Evolutionary conservation across 106 monocot genomes (phyloP).

Genomic region (Dioscorea alata): DNA sequence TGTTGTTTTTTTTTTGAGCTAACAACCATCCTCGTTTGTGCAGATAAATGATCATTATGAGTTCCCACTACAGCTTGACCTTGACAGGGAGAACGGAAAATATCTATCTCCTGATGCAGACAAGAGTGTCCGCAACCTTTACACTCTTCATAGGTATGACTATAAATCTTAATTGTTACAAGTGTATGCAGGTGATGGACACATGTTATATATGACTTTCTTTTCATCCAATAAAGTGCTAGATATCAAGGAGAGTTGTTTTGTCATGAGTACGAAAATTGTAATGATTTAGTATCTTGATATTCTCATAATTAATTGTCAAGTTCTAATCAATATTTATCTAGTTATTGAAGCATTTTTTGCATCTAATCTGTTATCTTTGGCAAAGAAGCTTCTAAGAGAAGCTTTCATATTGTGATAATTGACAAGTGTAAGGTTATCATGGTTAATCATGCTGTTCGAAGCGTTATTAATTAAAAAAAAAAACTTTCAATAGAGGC

Average conservation of each 20-base stretch:
- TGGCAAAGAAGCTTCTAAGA: too few species aligned
- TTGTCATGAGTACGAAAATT: neutral
- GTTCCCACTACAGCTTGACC: conserved; percentile 88
- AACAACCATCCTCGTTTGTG: conserved; percentile 5
- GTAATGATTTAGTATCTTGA: neutral
- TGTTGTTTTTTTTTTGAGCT: too few species aligned
- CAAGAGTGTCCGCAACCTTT: conserved; percentile 76
- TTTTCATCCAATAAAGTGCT: neutral
- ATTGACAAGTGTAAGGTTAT: too few species aligned
- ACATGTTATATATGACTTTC: neutral
- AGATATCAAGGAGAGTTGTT: neutral
- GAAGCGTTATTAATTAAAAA: too few species aligned
- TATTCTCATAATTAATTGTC: neutral
- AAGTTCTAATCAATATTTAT: neutral
- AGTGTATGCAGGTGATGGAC: neutral
- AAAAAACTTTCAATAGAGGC: too few species aligned
- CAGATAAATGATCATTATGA: conserved; percentile 99
- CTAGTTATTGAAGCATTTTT: too few species aligned
- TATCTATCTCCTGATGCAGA: conserved; percentile 93
- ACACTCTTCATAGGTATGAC: conserved; percentile 88
- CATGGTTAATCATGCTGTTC: too few species aligned
- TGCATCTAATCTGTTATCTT: too few species aligned
- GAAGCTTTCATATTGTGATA: too few species aligned
- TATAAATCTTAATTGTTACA: neutral
- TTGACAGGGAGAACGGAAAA: conserved; percentile 87